phyloP scores from a whole-genome alignment of 2,329 filamentous ascomycete species.

The Epichloe coenophiala region DNA sequence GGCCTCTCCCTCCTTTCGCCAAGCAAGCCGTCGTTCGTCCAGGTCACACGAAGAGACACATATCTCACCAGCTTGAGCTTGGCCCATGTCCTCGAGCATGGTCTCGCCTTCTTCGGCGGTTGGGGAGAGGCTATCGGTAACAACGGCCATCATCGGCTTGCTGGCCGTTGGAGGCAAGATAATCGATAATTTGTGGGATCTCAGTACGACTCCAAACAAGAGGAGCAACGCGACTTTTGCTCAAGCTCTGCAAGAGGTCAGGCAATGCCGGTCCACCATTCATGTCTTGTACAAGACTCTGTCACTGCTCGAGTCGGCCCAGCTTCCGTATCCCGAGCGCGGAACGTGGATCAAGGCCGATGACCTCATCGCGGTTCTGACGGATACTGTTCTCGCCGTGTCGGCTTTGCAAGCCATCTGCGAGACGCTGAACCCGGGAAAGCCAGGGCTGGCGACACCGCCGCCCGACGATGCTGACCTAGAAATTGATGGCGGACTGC shows the following conservation, averaged over 20 bases:
- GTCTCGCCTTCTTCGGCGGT: not conserved
- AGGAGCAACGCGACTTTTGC: slow-evolving; percentile 14
- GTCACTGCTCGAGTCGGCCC: slow-evolving; percentile 18
- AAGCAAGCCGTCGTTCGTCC: not conserved
- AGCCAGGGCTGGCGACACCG: slow-evolving; percentile 1
- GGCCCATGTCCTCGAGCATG: not conserved
- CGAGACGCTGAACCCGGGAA: slow-evolving; percentile 5
- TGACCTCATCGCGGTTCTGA: slow-evolving; percentile 21
- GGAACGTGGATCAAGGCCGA: slow-evolving; percentile 22
- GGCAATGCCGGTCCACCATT: slow-evolving; percentile 24
- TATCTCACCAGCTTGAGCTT: not conserved
- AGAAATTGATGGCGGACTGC: not conserved
- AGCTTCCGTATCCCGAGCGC: slow-evolving; percentile 22
- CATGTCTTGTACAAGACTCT: slow-evolving; percentile 24
- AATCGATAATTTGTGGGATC: slow-evolving; percentile 22
- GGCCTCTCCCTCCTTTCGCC: not conserved
- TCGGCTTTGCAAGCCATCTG: slow-evolving; percentile 20
- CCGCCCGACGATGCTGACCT: slow-evolving; percentile 3
- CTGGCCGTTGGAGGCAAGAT: slow-evolving; percentile 21
- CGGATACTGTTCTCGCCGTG: slow-evolving; percentile 23
- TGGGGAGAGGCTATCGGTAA: slow-evolving; percentile 18
- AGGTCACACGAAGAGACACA: not conserved
- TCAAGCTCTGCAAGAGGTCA: slow-evolving; percentile 21
- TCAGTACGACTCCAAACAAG: slow-evolving; percentile 17
- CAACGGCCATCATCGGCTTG: slow-evolving; percentile 24